A percentile compares a stretch with the other conserved stretches of the same genome.
Evolutionary conservation across 495 filamentous ascomycete genomes (phyloP).

Genomic region (Hypoxylon cercidicola): DNA sequence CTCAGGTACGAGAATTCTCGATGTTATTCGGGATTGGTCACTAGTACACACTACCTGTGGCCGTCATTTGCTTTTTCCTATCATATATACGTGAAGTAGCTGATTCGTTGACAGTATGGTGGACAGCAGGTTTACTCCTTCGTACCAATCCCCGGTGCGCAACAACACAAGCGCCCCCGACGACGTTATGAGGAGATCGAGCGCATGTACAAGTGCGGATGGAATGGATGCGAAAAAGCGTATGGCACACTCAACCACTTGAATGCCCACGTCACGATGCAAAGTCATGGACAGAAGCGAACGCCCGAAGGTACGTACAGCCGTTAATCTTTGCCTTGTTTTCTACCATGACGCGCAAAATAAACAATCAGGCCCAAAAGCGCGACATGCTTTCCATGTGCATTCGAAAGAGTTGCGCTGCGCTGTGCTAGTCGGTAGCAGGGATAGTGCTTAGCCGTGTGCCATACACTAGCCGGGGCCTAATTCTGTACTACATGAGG

Average conservation of each 20-base stretch:
- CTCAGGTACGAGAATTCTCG: conserved; percentile 71
- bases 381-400: not conserved
- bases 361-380: not conserved
- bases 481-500: conserved; percentile 27
- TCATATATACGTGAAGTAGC: conserved; percentile 36
- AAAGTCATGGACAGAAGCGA: conserved; percentile 89
- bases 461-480: conserved; percentile 13
- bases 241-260: conserved; percentile 97
- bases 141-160: conserved; percentile 95
- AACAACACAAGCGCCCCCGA: conserved; percentile 96
- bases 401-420: conserved; percentile 10
- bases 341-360: not conserved
- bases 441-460: not conserved
- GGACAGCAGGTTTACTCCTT: conserved; percentile 90
- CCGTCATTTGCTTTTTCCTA: conserved; percentile 3
- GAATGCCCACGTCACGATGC: conserved; percentile 98
- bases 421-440: conserved; percentile 8
- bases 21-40: not conserved
- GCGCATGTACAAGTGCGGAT: conserved; percentile 99
- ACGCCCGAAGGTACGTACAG: conserved; percentile 92
- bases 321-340: no score
- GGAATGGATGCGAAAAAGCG: conserved; percentile 97
- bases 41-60: conserved; percentile 2
- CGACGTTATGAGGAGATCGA: conserved; percentile 98
- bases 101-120: conserved; percentile 51